Base-by-base conservation (phyloP, 257 asterid species). In the Solanum chilense region DNA sequence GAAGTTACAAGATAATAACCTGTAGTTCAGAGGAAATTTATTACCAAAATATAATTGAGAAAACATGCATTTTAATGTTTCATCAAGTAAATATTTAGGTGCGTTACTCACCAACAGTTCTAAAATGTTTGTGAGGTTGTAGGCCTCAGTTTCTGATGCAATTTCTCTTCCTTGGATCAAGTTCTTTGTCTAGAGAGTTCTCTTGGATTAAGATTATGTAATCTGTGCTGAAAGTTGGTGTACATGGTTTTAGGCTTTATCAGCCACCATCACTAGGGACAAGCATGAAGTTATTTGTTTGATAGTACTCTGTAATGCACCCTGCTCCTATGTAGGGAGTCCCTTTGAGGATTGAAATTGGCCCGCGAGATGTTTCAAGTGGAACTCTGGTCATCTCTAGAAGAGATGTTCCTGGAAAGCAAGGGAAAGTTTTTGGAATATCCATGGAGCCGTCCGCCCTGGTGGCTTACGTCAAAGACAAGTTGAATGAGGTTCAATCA, bases 341-440 rank as follows among this genome's bases (percentile, higher is more conserved):
- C 86, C 99, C 99, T 86, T 83, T 97, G 77, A 93, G 99, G 91
- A 95, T 97, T 73, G 99, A 95, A 91, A 93, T 97, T 90, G 99
- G 99, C 64, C 98, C 99, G 35, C 98, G 98, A 75, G 99, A 97
- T 42, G 98, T 95, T 89, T 93, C 93, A 33, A 94, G 94, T 87
- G 92, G 93, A 74, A 94, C 93, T 35, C 95, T 97, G 86, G 99
- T 94, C 85, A 93, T 96, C 83, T 96, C 97, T 76, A 93, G 99
- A 93, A 90, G 99, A 91, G 99, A 97, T 90, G 87, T 95, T 90
- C 98, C 98, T 70, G 98, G 98, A 84, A 97, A 97, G 92, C 96
- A 97, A 90, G 99, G 98, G 82, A 97, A 97, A 91, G 96, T 91
- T 77, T 95, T 94, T 85, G 99, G 99, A 39, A 94, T 97, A 92